Evolutionary conservation across 139 green algal genomes (phyloP), one percentile per base, ranked within the genome.

Genomic region (Prasinococcaceae sp.): DNA sequence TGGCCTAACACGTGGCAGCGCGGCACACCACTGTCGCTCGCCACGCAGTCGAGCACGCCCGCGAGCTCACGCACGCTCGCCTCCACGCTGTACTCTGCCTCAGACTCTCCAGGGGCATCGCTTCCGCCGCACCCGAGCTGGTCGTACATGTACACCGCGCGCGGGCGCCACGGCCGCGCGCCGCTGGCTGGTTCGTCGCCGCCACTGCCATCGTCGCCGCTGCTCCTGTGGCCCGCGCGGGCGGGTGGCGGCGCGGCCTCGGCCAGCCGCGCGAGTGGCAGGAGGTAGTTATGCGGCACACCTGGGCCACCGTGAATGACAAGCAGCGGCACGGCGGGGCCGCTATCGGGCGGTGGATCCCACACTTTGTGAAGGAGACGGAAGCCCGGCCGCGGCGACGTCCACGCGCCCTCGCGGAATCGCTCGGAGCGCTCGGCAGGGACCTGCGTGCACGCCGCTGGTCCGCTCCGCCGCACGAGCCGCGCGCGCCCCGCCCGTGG

Each of bases 211-310:
- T n/a, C n/a, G n/a, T n/a, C n/a, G n/a, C n/a, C n/a, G n/a, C n/a
- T n/a, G n/a, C n/a, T n/a, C n/a, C n/a, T n/a, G n/a, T n/a, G n/a
- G n/a, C n/a, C n/a, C n/a, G n/a, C n/a, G n/a, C n/a, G n/a, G n/a
- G n/a, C n/a, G n/a, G n/a, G 16, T 20, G 40, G n/a, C 40, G 40
- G 6, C 19, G 12, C 8, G 40, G 9, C n/a, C 40, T 17, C 40
- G 19, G 12, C n/a, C n/a, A 25, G 6, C 8, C 19, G 40, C 19
- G n/a, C 16, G 19, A 47, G n/a, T 17, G 40, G 40, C 16, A 28
- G n/a, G 12, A 47, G 40, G 40, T 47, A 47, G 40, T 47, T 25
- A 14, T 47, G 40, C 12, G 40, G 40, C 40, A 47, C 40, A 9
- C 19, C n/a, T 6, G 40, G 40, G 6, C 40, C 40, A 10, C 40